Evolutionary conservation across 805 yeast genomes (phyloP), one percentile per base, ranked within the genome.

Genomic region (Metschnikowia lochheadii): DNA sequence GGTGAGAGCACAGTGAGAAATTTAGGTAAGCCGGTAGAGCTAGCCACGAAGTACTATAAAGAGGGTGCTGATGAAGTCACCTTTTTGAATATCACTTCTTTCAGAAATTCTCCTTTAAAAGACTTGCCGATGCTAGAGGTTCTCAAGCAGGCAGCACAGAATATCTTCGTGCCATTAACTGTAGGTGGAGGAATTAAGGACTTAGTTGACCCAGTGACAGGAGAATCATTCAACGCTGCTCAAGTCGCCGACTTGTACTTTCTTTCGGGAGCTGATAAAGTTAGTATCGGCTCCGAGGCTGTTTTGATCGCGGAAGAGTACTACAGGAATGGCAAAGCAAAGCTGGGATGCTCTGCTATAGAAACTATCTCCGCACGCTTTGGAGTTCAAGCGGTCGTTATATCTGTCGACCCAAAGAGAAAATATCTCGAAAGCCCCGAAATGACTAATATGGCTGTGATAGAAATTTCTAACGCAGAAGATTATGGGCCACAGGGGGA

Each of bases 61-160:
- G 97, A 94, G 69, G 99, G 99, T 29, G 98, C 99, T 0, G 99
- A 94, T 65, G 99, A 94, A 68, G 83, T 94, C 33, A 92, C 98
- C 0, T 94, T 94, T 60, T 76, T 94, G 58, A 94, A 94, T 64
- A 94, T 94, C 60, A 95, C 99, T 0, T 90, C 97, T 3, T 94
- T 94, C 72, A 80, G 98, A 67, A 89, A 91, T 68, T 89, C 96
- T 32, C 99, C 99, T 2, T 68, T 92, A 43, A 82, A 78, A 53
- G 99, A 94, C 64, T 83, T 92, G 46, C 99, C 99, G 26, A 94
- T 94, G 99, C 74, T 94, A 49, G 91, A 90, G 59, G 97, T 94
- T 2, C 75, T 94, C 56, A 82, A 79, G 54, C 72, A 74, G 52
- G 87, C 97, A 0, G 96, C 97, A 11, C 85, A 86, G 66, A 85